Conservation (phyloP, 1,139 yeast species). For the Debaryomycetaceae sp. region DNA sequence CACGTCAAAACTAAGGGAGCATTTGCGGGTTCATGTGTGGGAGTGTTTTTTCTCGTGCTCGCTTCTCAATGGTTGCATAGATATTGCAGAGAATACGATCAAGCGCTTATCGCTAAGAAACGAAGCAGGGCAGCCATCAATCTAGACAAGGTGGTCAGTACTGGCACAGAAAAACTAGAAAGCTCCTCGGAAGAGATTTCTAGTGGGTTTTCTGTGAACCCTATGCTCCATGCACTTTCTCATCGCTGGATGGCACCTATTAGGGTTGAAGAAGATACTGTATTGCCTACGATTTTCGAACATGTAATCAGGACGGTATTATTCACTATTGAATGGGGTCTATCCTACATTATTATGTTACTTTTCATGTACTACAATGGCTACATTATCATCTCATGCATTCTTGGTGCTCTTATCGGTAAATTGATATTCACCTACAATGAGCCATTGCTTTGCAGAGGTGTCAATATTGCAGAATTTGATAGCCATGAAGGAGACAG, state of each 20-base stretch:
- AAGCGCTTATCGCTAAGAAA: conserved; percentile 2
- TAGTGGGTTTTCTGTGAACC: conserved; percentile 9
- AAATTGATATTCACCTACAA: conserved; percentile 45
- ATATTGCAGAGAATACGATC: conserved; percentile 53
- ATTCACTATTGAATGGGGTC: conserved; percentile 59
- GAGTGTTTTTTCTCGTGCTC: conserved; percentile 56
- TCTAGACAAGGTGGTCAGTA: neutral
- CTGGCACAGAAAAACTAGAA: neutral
- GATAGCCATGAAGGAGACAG: conserved; percentile 4
- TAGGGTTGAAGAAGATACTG: conserved; percentile 9
- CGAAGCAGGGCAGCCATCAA: neutral
- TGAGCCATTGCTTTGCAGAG: conserved; percentile 17
- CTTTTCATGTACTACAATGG: conserved; percentile 75
- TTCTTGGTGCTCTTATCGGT: conserved; percentile 62
- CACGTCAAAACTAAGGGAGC: conserved; percentile 55
- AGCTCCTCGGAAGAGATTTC: neutral
- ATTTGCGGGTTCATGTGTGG: conserved; percentile 72
- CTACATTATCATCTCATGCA: conserved; percentile 59
- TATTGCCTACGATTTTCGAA: conserved; percentile 40
- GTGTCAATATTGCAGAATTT: neutral
- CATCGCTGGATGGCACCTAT: conserved; percentile 37
- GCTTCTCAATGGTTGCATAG: conserved; percentile 58
- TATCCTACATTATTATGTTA: conserved; percentile 63
- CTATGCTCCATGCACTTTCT: conserved; percentile 29
- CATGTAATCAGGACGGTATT: conserved; percentile 48